Percentiles rank a stretch among this genome's conserved stretches.
Conservation (phyloP, 208 protist species). For the Trypanosoma brucei region DNA sequence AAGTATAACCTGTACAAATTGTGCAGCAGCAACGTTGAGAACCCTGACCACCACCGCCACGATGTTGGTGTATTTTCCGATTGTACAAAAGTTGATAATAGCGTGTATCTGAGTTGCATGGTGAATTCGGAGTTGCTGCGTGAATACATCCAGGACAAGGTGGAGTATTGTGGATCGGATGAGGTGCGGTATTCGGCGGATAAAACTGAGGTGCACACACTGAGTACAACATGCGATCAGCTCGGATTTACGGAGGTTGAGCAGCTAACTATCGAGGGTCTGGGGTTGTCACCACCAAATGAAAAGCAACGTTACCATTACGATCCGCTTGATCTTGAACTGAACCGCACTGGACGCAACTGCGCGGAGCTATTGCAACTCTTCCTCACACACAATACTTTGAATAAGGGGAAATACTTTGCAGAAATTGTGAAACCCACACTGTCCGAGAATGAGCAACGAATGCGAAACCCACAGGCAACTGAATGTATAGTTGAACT, state of each 20-base stretch:
- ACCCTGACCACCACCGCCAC: slow-evolving; percentile 48
- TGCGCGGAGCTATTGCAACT: slow-evolving; percentile 87
- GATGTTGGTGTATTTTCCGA: slow-evolving; percentile 85
- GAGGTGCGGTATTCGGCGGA: slow-evolving; percentile 34
- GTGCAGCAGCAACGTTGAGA: slow-evolving; percentile 81
- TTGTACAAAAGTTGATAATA: slow-evolving; percentile 92
- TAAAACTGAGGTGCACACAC: slow-evolving; percentile 35
- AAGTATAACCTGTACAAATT: slow-evolving; percentile 92
- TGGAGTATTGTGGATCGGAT: slow-evolving; percentile 78
- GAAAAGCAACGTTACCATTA: slow-evolving; percentile 57
- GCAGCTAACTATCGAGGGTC: slow-evolving; percentile 89
- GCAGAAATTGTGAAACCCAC: slow-evolving; percentile 90
- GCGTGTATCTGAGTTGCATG: slow-evolving; percentile 73
- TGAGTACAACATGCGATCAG: slow-evolving; percentile 55
- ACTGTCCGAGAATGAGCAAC: slow-evolving; percentile 82
- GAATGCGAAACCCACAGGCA: slow-evolving; percentile 60
- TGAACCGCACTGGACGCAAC: slow-evolving; percentile 90
- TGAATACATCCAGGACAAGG: slow-evolving; percentile 89
- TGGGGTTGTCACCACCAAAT: slow-evolving; percentile 89
- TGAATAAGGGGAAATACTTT: slow-evolving; percentile 92
- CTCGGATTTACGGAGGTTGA: slow-evolving; percentile 54
- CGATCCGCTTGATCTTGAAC: slow-evolving; percentile 95
- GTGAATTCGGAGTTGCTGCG: slow-evolving; percentile 90
- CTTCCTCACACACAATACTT: slow-evolving; percentile 96
- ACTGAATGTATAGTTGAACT: slow-evolving; percentile 88